These are phyloP conservation scores for Trichoderma atroviride DNA, from an alignment of 2,329 filamentous ascomycete species.

Conservation along the genomic window DNA sequence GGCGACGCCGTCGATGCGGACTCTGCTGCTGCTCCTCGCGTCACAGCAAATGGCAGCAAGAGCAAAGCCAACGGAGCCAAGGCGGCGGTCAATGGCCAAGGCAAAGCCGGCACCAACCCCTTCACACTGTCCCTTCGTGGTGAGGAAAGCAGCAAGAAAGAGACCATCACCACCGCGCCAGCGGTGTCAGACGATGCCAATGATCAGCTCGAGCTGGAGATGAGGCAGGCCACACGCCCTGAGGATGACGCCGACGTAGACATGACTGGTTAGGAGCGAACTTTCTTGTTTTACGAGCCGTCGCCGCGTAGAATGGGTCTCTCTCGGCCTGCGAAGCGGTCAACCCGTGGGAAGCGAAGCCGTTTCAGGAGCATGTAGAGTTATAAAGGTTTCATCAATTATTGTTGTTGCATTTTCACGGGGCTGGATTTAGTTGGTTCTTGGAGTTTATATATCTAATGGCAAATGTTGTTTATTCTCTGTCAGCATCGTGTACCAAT, in stretches of 20 bases:
- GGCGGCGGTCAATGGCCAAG: slow-evolving; percentile 37
- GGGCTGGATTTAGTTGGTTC: neutral
- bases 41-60: slow-evolving; percentile 36
- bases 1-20: slow-evolving; percentile 44
- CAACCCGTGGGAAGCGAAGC: neutral
- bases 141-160: slow-evolving; percentile 30
- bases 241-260: slow-evolving; percentile 59
- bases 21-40: slow-evolving; percentile 22
- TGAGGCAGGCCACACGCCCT: slow-evolving; percentile 49
- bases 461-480: neutral
- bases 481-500: neutral
- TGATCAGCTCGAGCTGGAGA: slow-evolving; percentile 59
- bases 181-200: slow-evolving; percentile 47
- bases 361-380: neutral
- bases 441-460: neutral
- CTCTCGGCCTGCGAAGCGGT: neutral
- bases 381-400: neutral
- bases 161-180: neutral
- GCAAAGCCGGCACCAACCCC: slow-evolving; percentile 16
- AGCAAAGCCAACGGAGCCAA: neutral
- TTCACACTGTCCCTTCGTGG: slow-evolving; percentile 31
- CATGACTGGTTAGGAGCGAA: slow-evolving; percentile 57
- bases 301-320: neutral
- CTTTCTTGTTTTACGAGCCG: neutral
- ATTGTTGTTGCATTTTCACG: neutral